Base-by-base conservation (phyloP, 305 asterid genomes). In the Plantago lanceolata region DNA sequence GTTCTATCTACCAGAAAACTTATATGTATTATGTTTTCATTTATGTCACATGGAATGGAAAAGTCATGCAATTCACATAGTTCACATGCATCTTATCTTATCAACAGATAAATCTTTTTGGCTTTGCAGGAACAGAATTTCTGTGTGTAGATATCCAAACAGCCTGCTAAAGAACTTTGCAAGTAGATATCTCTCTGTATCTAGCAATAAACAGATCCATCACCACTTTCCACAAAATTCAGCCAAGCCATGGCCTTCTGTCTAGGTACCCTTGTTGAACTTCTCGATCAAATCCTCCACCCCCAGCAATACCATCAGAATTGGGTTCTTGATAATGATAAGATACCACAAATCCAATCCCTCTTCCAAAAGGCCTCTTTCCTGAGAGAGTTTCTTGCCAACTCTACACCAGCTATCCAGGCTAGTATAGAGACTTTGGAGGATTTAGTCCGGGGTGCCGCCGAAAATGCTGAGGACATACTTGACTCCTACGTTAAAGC, bases 181-280 rank as follows among this genome's bases (percentile, higher is more conserved):
- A 1, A 24, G 28, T 24, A 24, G 1, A 24, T n/a, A n/a, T n/a
- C n/a, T n/a, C n/a, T n/a, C n/a, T n/a, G 28, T 24, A 24, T 24
- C 28, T n/a, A n/a, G n/a, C 28, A 24, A 1, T 3, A n/a, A 24
- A 1, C 28, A 24, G 28, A 24, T 24, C 28, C 28, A 24, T 24
- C 28, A 24, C 3, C 28, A 24, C 2, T 24, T 24, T 3, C 3
- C 28, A 24, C 3, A 24, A 24, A 1, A 24, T 24, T 24, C 28
- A n/a, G n/a, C n/a, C n/a, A n/a, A n/a, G n/a, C 7, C 28, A 51
- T 51, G 57, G 57, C 57, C 13, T 51, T 18, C 29, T 51, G 57
- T 18, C 57, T 51, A 51, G 6, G 29, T 9, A 18, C 29, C 31
- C 57, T 51, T 51, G 31, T 51, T 51, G 31, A 51, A 6, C 6